phyloP scores from a whole-genome alignment of 495 filamentous ascomycete genomes.

The Aspergillus campestris region DNA sequence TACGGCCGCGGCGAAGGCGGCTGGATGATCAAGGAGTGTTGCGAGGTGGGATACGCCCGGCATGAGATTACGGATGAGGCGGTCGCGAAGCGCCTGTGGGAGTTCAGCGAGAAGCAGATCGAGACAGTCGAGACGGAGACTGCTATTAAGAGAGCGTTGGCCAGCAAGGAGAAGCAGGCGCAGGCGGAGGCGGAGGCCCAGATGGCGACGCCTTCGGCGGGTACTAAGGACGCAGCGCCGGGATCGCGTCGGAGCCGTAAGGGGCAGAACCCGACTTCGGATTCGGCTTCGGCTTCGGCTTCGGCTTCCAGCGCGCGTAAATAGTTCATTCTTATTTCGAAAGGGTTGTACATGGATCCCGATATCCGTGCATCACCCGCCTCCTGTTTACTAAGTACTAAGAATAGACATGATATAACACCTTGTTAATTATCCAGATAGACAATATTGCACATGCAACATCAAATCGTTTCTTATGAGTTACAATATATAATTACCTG shows the following conservation, averaged over 20 bases:
- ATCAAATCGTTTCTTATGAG: too few relatives aligned
- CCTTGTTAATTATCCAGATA: too few relatives aligned
- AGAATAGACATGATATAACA: too few relatives aligned
- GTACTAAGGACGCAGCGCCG: conserved; percentile 25
- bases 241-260: conserved; percentile 42
- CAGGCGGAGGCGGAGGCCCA: conserved; percentile 35
- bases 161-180: conserved; percentile 60
- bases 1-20: conserved; percentile 59
- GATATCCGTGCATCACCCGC: too few relatives aligned
- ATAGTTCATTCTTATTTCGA: too few relatives aligned
- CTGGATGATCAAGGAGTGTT: conserved; percentile 78
- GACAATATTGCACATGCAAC: too few relatives aligned
- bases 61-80: conserved; percentile 72
- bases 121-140: conserved; percentile 74
- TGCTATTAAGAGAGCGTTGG: conserved; percentile 53
- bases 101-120: conserved; percentile 76
- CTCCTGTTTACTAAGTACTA: not conserved
- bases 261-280: conserved; percentile 3
- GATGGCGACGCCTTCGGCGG: conserved; percentile 23
- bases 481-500: too few relatives aligned
- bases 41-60: conserved; percentile 58
- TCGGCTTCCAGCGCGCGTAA: too few relatives aligned
- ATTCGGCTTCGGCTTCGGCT: too few relatives aligned
- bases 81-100: conserved; percentile 76
- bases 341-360: too few relatives aligned